Base-by-base conservation (phyloP, 371 early-diverging fungal genomes). In the Rhizopus delemar region DNA sequence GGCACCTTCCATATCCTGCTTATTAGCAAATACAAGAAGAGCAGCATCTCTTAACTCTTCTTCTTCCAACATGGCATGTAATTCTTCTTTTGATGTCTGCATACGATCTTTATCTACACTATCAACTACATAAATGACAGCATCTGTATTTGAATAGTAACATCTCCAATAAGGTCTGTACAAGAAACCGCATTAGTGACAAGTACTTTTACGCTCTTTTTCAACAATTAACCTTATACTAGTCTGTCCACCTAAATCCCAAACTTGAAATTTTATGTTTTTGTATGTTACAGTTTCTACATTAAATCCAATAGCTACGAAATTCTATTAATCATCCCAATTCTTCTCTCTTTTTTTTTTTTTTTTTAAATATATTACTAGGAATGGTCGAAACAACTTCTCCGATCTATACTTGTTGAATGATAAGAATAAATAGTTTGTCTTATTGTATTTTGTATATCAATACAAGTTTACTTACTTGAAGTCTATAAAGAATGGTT, bases 361-460 rank as follows among this genome's bases (percentile, higher is more conserved):
- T 56, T 90, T 75, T 93, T 22, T 0, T 22, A 22, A 22, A 22
- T 22, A 22, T 22, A 22, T 22, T 95, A 75, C 99, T 99, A 41
- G 99, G 99, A 70, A 99, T 97, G 56, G 99, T 99, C 41, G 96
- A 95, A 56, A 98, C 97, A 61, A 94, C 92, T 82, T 97, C 95
- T 57, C 97, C 98, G 56, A 95, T 84, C 88, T 99, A 94, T 62
- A 41, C 50, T 31, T 39, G 22, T 22, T 22, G 22, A 22, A 22
- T 22, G 22, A 22, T 22, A 22, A 22, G 22, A 22, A 22, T 22
- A 22, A 22, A 22, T 22, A 22, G 22, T 22, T 22, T 22, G 22
- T 22, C 22, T 22, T 22, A 22, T 22, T 22, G 22, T 22, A 22
- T 22, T 22, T 22, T 22, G 22, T 22, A 22, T 22, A 2, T 22